Evolutionary conservation across 2,329 filamentous ascomycete species (phyloP), one percentile per base, ranked within the genome.

Genomic region (Sordariomycetes sp.): DNA sequence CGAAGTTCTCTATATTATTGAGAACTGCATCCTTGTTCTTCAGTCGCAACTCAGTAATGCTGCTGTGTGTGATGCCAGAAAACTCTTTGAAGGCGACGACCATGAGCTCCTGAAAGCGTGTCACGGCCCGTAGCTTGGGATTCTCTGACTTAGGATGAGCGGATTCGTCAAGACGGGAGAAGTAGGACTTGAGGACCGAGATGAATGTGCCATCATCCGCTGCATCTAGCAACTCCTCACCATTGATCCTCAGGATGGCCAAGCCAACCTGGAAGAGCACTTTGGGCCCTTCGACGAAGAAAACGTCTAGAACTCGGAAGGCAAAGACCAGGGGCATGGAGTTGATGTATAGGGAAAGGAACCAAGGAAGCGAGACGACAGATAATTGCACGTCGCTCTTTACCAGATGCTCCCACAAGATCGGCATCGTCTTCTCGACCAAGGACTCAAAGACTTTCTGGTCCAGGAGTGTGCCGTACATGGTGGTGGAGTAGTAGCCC

Each of bases 61-160:
- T 94, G 51, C 79, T 82, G 53, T 98, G 90, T 0, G 92, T 98
- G 46, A 98, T 94, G 26, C 81, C 86, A 1, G 90, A 83, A 52
- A 98, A 98, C 52, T 98, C 92, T 47, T 95, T 96, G 63, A 98
- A 98, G 1, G 92, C 92, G 15, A 96, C 92, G 4, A 98, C 92
- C 88, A 98, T 96, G 37, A 98, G 74, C 57, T 96, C 92, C 50
- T 98, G 92, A 54, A 98, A 98, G 30, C 86, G 77, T 6, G 93
- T 98, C 35, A 98, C 92, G 0, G 88, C 86, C 34, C 90, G 76
- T 34, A 96, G 67, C 61, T 96, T 98, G 4, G 88, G 80, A 42
- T 96, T 98, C 53, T 95, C 88, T 0, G 87, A 95, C 50, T 83
- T 88, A 3, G 92, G 92, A 51, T 98, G 90, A 3, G 92, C 92